Conservation (phyloP, 192 early-diverging fungal genomes). For the Backusella macrospora region DNA sequence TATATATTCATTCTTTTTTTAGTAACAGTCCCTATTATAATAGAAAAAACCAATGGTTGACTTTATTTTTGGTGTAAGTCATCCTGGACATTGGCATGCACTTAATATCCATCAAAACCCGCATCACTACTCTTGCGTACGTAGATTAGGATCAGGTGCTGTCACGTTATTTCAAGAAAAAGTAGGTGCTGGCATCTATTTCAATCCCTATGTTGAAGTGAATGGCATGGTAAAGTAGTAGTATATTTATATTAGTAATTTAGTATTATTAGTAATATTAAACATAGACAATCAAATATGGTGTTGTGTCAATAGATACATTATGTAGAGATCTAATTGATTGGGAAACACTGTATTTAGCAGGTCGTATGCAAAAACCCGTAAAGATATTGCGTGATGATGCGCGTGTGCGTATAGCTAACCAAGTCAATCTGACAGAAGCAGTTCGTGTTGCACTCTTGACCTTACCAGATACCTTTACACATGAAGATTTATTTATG, state of each 20-base stretch:
- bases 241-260: not conserved
- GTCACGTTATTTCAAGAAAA: constrained; percentile 79
- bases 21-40: constrained; percentile 70
- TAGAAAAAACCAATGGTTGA: no score
- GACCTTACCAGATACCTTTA: constrained; percentile 80
- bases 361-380: constrained; percentile 97
- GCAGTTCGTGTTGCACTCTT: constrained; percentile 85
- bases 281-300: constrained; percentile 85
- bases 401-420: constrained; percentile 70
- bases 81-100: constrained; percentile 97
- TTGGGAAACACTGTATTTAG: constrained; percentile 95
- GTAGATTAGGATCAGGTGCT: constrained; percentile 67
- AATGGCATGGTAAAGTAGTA: constrained; percentile 72
- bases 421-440: constrained; percentile 85
- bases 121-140: constrained; percentile 86
- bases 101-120: constrained; percentile 91
- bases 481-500: constrained; percentile 76
- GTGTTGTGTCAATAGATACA: constrained; percentile 92
- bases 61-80: constrained; percentile 93
- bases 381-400: constrained; percentile 79
- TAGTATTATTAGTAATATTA: not conserved
- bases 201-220: constrained; percentile 90
- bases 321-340: constrained; percentile 86
- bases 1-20: not conserved
- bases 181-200: constrained; percentile 92